phyloP scores from a whole-genome alignment of 208 protist species.

The Leishmania guyanensis region DNA sequence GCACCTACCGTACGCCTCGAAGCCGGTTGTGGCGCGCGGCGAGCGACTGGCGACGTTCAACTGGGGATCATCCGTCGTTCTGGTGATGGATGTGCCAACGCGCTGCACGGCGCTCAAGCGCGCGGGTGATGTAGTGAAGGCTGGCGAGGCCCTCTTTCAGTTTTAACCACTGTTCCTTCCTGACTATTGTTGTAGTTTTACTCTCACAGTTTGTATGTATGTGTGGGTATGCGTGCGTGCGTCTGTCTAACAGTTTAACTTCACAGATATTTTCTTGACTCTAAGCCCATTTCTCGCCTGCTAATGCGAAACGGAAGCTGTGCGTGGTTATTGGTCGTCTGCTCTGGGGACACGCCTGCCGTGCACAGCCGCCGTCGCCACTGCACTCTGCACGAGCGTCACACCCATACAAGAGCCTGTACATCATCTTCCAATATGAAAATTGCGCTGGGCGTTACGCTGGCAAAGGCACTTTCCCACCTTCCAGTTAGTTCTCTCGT shows the following conservation, averaged over 20 bases:
- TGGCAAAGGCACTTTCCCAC: background rate
- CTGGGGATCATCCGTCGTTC: constrained; percentile 87
- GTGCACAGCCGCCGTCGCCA: background rate
- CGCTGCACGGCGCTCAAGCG: constrained; percentile 34
- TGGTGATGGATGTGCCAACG: constrained; percentile 79
- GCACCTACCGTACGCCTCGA: constrained; percentile 45
- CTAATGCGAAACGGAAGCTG: background rate
- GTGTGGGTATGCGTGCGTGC: background rate
- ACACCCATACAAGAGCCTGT: too few species aligned
- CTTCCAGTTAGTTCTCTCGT: background rate
- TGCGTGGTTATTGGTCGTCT: background rate
- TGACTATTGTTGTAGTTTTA: background rate
- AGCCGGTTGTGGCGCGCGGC: constrained; percentile 43
- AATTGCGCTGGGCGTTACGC: too few species aligned
- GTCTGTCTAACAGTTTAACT: background rate
- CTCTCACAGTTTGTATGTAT: too few species aligned
- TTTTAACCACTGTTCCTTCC: background rate
- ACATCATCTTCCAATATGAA: too few species aligned
- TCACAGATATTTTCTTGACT: background rate
- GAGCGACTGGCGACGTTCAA: constrained; percentile 63
- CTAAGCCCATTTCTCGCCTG: background rate
- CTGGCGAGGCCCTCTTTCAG: constrained; percentile 59
- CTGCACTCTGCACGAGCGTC: background rate
- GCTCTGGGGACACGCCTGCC: background rate
- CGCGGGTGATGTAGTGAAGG: constrained; percentile 64